Base-by-base conservation (phyloP, 257 asterid species). In the Rhazya stricta region DNA sequence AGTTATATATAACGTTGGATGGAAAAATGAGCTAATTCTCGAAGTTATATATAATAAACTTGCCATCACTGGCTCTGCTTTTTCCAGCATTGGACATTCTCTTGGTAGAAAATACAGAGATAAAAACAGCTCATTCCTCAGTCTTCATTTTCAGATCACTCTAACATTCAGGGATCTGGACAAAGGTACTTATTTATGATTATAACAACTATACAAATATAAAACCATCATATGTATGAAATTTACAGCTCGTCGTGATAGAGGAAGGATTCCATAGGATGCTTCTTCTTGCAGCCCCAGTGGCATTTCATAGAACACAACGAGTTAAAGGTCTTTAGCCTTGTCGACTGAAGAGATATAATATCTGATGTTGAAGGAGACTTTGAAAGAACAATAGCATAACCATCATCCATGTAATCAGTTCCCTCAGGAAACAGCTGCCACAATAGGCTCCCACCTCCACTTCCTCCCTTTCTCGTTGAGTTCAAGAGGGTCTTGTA, bases 371-470 rank as follows among this genome's bases (percentile, higher is more conserved):
- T 85, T 0, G 96, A 88, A 34, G 87, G 84, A 16, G 87, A 84
- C 79, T 88, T 90, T 13, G 97, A 78, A 43, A 93, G 96, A 78
- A 93, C 92, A 46, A 93, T 16, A 43, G 96, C 97, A 62, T 91
- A 92, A 21, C 98, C 98, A 54, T 91, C 97, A 61, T 94, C 98
- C 98, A 92, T 92, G 83, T 90, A 89, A 0, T 90, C 96, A 45
- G 97, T 90, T 43, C 94, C 94, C 71, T 91, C 90, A 0, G 98
- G 98, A 79, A 94, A 94, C 50, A 94, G 77, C 87, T 94, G 98
- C 97, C 98, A 94, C 71, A 94, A 34, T 8, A 94, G 89, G 84
- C 86, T 78, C 34, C 98, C 97, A 4, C 89, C 93, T 30, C 91
- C 96, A 42, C 91, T 68, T 21, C 98, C 98, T 21, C 98, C 98